Percentiles rank a stretch among this genome's conserved stretches.
Conservation (phyloP, 176 grass and related monocot species). For the Carex scoparia region DNA sequence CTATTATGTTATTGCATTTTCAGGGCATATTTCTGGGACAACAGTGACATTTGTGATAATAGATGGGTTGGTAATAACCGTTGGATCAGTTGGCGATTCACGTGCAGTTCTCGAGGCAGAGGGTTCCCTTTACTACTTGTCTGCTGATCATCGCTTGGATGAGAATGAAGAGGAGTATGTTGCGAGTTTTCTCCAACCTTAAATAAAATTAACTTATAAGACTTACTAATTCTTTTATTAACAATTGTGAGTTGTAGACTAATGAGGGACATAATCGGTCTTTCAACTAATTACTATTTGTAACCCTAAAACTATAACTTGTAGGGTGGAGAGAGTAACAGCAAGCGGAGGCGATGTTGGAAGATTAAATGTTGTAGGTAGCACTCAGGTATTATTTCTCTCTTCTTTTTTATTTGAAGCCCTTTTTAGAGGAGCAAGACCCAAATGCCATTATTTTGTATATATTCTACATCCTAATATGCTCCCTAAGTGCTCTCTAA, state of each 20-base stretch:
- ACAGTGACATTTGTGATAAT: conserved; percentile 93
- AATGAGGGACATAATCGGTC: neutral
- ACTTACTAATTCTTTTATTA: neutral
- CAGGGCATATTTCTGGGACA: conserved; percentile 77
- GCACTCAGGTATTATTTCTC: conserved; percentile 61
- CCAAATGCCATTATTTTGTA: neutral
- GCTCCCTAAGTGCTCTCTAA: neutral
- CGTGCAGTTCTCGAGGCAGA: conserved; percentile 70
- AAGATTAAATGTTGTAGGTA: conserved; percentile 65
- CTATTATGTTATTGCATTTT: conserved; percentile 15
- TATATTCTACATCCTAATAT: neutral
- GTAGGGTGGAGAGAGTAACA: conserved; percentile 76
- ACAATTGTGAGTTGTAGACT: neutral
- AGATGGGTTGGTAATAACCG: conserved; percentile 61
- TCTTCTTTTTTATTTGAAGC: conserved; percentile 7
- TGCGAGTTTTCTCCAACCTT: conserved; percentile 3
- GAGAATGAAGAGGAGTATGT: conserved; percentile 77
- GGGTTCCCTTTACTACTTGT: conserved; percentile 65
- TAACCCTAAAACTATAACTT: conserved; percentile 9
- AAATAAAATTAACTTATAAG: neutral
- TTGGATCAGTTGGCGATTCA: conserved; percentile 85
- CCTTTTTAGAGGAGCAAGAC: neutral
- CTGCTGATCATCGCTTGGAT: conserved; percentile 84
- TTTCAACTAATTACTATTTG: neutral
- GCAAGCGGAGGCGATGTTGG: conserved; percentile 91